Evolutionary conservation across 2,329 filamentous ascomycete genomes (phyloP).

Genomic region (Colletotrichum gloeosporioides): DNA sequence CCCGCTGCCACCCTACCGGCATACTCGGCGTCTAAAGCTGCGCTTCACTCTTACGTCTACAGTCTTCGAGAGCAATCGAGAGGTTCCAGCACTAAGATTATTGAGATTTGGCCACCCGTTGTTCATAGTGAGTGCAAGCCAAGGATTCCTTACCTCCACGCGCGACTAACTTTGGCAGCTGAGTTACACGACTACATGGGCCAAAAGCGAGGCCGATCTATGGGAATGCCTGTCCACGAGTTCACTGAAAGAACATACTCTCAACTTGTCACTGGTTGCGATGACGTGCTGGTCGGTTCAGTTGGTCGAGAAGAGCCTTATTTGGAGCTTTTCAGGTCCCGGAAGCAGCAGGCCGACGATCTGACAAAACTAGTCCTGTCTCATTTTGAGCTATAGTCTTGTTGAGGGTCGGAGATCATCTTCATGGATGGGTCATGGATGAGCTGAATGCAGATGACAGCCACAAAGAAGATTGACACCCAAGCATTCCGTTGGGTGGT

Average conservation of each 20-base stretch:
- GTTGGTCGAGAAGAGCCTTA: not conserved
- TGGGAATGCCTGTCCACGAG: constrained; percentile 25
- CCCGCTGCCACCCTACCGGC: constrained; percentile 39
- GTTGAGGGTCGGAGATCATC: not conserved
- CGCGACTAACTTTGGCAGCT: constrained; percentile 25
- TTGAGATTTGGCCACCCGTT: constrained; percentile 42
- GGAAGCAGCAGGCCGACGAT: not conserved
- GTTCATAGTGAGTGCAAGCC: constrained; percentile 32
- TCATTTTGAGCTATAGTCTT: not conserved
- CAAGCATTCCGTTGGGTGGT: not conserved
- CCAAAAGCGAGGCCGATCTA: constrained; percentile 16
- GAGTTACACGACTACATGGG: constrained; percentile 28
- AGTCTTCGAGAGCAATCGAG: constrained; percentile 38
- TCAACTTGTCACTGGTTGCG: constrained; percentile 36
- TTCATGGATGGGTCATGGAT: not conserved
- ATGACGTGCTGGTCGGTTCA: constrained; percentile 28
- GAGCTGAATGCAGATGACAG: not conserved
- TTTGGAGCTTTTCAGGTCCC: not conserved
- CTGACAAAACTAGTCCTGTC: not conserved
- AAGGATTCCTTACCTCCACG: constrained; percentile 7
- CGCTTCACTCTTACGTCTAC: constrained; percentile 44
- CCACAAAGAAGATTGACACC: not conserved
- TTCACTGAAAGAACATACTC: constrained; percentile 42
- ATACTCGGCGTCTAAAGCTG: constrained; percentile 51
- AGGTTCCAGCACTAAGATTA: constrained; percentile 34